Base-by-base conservation (phyloP, 2,329 filamentous ascomycete genomes). In the Daldinia eschscholtzii region DNA sequence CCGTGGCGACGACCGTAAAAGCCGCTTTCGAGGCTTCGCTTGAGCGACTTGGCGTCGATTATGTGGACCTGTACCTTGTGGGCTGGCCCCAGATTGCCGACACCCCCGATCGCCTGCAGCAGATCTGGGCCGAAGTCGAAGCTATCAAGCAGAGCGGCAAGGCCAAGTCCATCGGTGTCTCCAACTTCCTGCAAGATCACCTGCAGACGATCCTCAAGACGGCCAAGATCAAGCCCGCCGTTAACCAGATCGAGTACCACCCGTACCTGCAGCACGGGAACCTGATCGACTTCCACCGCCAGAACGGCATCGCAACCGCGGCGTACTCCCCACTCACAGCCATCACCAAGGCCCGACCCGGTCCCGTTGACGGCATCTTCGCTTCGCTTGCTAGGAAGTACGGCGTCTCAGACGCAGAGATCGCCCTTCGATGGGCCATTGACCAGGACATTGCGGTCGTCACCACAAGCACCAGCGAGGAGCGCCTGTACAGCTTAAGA, bases 241-340 rank as follows among this genome's bases (percentile, higher is more conserved):
- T 92, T 69, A 94, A 95, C 82, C 92, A 96, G 84, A 92, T 95
- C 76, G 92, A 95, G 82, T 90, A 88, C 76, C 91, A 96, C 80
- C 92, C 92, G 0, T 93, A 93, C 77, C 83, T 92, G 58, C 90
- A 92, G 79, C 90, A 91, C 77, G 83, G 83, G 5, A 82, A 84
- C 65, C 81, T 92, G 12, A 61, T 92, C 35, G 79, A 82, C 15
- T 92, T 87, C 79, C 86, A 86, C 78, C 83, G 83, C 72, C 79
- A 85, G 74, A 81, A 90, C 74, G 79, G 82, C 61, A 91, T 92
- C 69, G 85, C 86, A 3, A 78, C 86, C 2, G 80, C 84, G 5
- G 85, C 85, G 7, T 91, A 89, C 77, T 83, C 76, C 0, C 86
- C 89, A 1, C 81, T 92, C 62, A 83, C 84, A 0, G 74, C 80